phyloP scores from a whole-genome alignment of 192 early-diverging fungal genomes.

The Podila minutissima region DNA sequence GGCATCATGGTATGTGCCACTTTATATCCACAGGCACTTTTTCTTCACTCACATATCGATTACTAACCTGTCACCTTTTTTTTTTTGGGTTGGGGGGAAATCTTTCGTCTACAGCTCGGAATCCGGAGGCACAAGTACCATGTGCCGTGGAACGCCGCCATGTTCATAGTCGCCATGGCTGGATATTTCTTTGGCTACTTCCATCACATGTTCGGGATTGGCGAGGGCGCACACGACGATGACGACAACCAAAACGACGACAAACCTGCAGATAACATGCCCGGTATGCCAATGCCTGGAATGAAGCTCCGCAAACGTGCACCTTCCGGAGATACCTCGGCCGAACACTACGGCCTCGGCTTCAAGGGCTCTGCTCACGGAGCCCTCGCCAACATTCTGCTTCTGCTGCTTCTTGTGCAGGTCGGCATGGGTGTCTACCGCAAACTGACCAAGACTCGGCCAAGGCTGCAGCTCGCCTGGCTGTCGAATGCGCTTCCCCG shows the following conservation, averaged over 20 bases:
- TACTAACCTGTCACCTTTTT: too few relatives aligned
- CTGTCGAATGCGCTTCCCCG: conserved; percentile 10
- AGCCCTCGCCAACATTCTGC: conserved; percentile 30
- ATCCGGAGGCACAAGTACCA: conserved; percentile 41
- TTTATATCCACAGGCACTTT: not conserved
- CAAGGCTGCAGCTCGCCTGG: conserved; percentile 26
- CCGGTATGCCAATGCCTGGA: conserved; percentile 13
- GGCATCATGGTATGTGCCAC: conserved; percentile 37
- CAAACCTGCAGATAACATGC: conserved; percentile 16
- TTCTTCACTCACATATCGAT: not conserved
- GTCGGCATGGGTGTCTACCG: conserved; percentile 49
- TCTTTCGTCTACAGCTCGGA: conserved; percentile 17
- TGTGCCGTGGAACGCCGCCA: conserved; percentile 23
- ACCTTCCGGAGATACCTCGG: conserved; percentile 32
- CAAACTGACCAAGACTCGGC: conserved; percentile 22
- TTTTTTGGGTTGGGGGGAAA: too few relatives aligned
- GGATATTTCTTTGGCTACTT: conserved; percentile 45
- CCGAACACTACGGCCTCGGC: conserved; percentile 35
- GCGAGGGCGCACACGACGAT: conserved; percentile 15
- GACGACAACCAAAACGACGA: not conserved
- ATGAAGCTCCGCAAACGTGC: conserved; percentile 4
- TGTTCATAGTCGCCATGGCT: conserved; percentile 22
- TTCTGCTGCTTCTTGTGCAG: conserved; percentile 37
- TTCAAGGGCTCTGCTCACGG: conserved; percentile 42
- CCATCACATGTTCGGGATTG: conserved; percentile 40